Percentiles rank a stretch among this genome's conserved stretches.
Conservation (phyloP, 129 eudicot species). For the Lactuca saligna region DNA sequence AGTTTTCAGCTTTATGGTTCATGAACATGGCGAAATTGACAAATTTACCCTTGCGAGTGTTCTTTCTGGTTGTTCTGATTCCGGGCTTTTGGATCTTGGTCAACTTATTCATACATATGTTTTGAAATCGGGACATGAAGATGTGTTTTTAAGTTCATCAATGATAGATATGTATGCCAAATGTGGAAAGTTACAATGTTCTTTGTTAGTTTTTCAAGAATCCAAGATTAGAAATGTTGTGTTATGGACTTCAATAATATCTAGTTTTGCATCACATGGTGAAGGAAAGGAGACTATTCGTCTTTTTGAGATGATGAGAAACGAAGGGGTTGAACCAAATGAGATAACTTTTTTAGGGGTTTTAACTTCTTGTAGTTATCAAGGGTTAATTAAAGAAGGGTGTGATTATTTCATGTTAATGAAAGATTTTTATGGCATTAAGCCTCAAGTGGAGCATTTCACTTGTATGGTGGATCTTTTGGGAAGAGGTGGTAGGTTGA, state of each 20-base stretch:
- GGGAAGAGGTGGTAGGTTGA: constrained; percentile 68
- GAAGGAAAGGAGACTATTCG: constrained; percentile 55
- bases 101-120: constrained; percentile 60
- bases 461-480: constrained; percentile 84
- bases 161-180: constrained; percentile 83
- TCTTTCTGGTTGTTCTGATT: constrained; percentile 53
- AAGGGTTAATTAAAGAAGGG: constrained; percentile 74
- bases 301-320: constrained; percentile 56
- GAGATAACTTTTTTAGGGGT: constrained; percentile 65
- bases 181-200: constrained; percentile 55
- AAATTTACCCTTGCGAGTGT: constrained; percentile 58
- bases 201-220: constrained; percentile 44
- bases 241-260: constrained; percentile 65
- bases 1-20: constrained; percentile 43
- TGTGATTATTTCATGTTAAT: constrained; percentile 54
- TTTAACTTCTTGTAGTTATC: constrained; percentile 68
- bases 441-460: constrained; percentile 58
- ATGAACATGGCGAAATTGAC: constrained; percentile 45
- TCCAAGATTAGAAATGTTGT: constrained; percentile 46
- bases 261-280: constrained; percentile 69
- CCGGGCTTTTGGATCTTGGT: constrained; percentile 64
- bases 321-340: constrained; percentile 58
- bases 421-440: constrained; percentile 57
- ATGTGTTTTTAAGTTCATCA: constrained; percentile 57
- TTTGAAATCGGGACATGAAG: constrained; percentile 48